These are phyloP conservation scores for Corylus americana DNA, from an alignment of 306 rosid species.

Conservation along the genomic window DNA sequence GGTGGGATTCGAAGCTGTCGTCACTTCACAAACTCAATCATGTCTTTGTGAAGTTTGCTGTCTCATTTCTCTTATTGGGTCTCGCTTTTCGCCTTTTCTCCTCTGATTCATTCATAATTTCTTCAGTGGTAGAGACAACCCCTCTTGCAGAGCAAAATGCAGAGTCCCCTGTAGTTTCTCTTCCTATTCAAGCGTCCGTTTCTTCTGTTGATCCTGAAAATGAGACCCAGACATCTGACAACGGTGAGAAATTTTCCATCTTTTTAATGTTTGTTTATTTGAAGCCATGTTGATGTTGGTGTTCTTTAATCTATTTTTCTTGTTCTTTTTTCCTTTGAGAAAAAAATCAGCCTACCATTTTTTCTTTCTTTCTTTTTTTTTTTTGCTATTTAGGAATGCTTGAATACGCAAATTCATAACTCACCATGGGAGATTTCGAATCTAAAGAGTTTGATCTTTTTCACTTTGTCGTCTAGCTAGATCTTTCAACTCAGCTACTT, in stretches of 20 bases:
- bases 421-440: background rate
- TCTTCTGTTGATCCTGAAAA: slow-evolving; percentile 26
- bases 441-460: background rate
- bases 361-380: too few species aligned
- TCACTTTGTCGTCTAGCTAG: background rate
- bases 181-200: slow-evolving; percentile 10
- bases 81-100: slow-evolving; percentile 40
- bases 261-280: background rate
- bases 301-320: background rate
- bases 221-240: slow-evolving; percentile 16
- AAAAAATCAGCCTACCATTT: too few species aligned
- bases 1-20: slow-evolving; percentile 30
- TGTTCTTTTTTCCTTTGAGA: too few species aligned
- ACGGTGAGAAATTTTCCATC: slow-evolving; percentile 26
- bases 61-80: slow-evolving; percentile 40
- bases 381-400: background rate
- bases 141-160: slow-evolving; percentile 17
- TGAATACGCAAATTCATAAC: background rate
- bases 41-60: slow-evolving; percentile 34
- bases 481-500: background rate
- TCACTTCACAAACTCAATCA: slow-evolving; percentile 28
- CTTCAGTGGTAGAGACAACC: slow-evolving; percentile 21
- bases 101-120: slow-evolving; percentile 33
- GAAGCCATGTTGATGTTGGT: background rate
- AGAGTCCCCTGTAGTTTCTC: slow-evolving; percentile 6